These are phyloP conservation scores for Chlamydomonas reinhardtii DNA, from an alignment of 163 green algal genomes.

Conservation along the genomic window DNA sequence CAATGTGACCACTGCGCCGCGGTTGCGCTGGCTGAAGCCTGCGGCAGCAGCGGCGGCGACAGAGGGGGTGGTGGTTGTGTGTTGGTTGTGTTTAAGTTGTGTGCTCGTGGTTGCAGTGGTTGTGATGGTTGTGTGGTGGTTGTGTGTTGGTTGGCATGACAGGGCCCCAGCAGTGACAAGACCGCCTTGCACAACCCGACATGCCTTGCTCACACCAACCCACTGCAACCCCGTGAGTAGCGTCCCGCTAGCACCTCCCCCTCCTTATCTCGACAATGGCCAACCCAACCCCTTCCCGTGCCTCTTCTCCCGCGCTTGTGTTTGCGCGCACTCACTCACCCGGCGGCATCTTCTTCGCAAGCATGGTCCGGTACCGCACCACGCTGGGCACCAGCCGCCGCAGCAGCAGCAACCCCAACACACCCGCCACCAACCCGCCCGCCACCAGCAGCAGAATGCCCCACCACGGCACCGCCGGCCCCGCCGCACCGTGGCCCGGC, in stretches of 20 bases:
- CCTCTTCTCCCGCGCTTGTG: neutral
- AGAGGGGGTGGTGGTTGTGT: too few relatives aligned
- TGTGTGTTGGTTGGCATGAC: too few relatives aligned
- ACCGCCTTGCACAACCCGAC: too few relatives aligned
- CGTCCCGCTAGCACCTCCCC: too few relatives aligned
- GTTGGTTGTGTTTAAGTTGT: too few relatives aligned
- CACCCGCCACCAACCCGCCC: constrained; percentile 24
- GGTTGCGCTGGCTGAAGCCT: constrained; percentile 14
- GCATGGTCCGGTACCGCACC: constrained; percentile 4
- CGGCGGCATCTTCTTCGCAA: constrained; percentile 45
- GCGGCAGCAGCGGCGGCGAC: neutral
- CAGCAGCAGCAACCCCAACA: constrained; percentile 11
- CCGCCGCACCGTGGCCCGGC: too few relatives aligned
- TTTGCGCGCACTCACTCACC: neutral
- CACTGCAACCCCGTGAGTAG: too few relatives aligned
- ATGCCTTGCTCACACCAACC: too few relatives aligned
- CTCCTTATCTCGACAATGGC: too few relatives aligned
- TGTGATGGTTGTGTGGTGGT: too few relatives aligned
- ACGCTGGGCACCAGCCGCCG: constrained; percentile 19
- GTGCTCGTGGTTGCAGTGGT: too few relatives aligned
- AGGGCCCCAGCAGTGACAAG: too few relatives aligned
- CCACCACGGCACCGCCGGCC: constrained; percentile 13
- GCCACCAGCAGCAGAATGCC: constrained; percentile 33
- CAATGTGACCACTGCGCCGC: constrained; percentile 15
- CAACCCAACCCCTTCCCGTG: neutral